A percentile compares a stretch with the other conserved stretches of the same genome.
These are phyloP conservation scores for Monosporascus sp. DNA, from an alignment of 2,329 filamentous ascomycete genomes.

Conservation along the genomic window DNA sequence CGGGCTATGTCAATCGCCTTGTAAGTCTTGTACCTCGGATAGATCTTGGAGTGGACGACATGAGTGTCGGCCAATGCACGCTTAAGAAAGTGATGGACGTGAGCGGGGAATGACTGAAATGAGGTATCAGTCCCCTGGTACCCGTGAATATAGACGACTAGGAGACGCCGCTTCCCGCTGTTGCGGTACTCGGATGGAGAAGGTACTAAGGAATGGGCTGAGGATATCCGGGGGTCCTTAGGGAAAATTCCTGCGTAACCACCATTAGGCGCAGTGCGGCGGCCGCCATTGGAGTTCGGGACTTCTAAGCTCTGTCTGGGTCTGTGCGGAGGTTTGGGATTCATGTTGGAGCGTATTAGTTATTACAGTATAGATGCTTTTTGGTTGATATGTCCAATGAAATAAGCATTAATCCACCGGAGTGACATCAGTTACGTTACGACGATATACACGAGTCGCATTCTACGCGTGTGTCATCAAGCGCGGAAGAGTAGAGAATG, in stretches of 20 bases:
- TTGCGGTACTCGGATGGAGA: constrained; percentile 20
- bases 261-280: constrained; percentile 1
- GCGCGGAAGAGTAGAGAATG: background rate
- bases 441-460: background rate
- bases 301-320: constrained; percentile 1
- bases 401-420: background rate
- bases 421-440: background rate
- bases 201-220: constrained; percentile 34
- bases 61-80: constrained; percentile 65
- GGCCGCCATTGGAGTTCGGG: constrained; percentile 1
- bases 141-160: constrained; percentile 82
- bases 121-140: constrained; percentile 86
- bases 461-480: background rate
- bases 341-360: background rate
- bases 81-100: constrained; percentile 72
- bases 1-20: constrained; percentile 66
- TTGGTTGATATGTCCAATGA: background rate
- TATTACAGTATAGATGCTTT: background rate
- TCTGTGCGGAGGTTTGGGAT: background rate
- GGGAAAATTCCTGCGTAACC: constrained; percentile 14
- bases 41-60: constrained; percentile 80
- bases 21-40: constrained; percentile 74
- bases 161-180: constrained; percentile 48
- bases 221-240: constrained; percentile 43
- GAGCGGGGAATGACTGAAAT: constrained; percentile 81